A percentile compares a stretch with the other conserved stretches of the same genome.
These are phyloP conservation scores for Sphaerulina vaccinii DNA, from an alignment of 2,329 filamentous ascomycete species.

Conservation along the genomic window DNA sequence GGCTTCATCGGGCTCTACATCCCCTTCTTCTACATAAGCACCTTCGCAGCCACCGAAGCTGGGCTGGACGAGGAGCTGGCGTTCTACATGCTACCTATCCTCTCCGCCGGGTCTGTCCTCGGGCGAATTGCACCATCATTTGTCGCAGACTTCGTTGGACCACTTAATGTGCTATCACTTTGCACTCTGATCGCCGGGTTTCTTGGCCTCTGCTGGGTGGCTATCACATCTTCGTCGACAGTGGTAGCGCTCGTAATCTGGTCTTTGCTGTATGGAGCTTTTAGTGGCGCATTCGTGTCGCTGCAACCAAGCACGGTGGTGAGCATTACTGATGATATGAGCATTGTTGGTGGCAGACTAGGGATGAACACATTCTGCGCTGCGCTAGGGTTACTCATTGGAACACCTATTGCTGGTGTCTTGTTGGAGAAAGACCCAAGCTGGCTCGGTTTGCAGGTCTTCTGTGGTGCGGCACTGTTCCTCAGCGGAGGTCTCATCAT, in stretches of 20 bases:
- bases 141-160: conserved; percentile 46
- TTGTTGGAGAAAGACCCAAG: conserved; percentile 12
- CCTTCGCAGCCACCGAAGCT: conserved; percentile 45
- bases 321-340: conserved; percentile 20
- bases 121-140: conserved; percentile 49
- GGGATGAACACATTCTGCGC: conserved; percentile 30
- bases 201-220: conserved; percentile 39
- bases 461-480: conserved; percentile 22
- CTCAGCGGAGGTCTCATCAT: conserved; percentile 19
- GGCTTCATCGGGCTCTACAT: conserved; percentile 41
- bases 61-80: conserved; percentile 45
- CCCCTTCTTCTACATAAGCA: conserved; percentile 57
- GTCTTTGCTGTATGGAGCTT: conserved; percentile 46
- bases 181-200: conserved; percentile 34
- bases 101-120: conserved; percentile 58
- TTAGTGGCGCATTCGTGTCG: conserved; percentile 44
- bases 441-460: conserved; percentile 4
- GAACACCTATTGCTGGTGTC: conserved; percentile 29
- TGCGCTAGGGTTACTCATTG: conserved; percentile 29
- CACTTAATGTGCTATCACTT: conserved; percentile 46
- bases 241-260: conserved; percentile 40
- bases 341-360: conserved; percentile 27
- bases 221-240: conserved; percentile 25
- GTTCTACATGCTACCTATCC: conserved; percentile 65
- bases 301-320: conserved; percentile 42